phyloP scores from a whole-genome alignment of 768 basidiomycete genomes.

The Ramaria rubella region DNA sequence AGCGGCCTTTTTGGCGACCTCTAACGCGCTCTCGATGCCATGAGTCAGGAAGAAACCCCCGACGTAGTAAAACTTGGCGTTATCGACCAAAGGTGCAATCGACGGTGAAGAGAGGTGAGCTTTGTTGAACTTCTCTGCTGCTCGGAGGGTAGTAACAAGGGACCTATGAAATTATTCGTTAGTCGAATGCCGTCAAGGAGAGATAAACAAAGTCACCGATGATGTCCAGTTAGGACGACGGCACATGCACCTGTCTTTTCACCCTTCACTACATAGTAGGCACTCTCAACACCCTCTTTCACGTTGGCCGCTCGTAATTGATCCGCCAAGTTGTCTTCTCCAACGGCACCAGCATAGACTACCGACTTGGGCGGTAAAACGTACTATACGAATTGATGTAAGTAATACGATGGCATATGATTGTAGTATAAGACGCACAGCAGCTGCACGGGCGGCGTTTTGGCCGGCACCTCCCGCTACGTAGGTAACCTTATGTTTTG shows the following conservation, averaged over 20 bases:
- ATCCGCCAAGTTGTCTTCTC: slow-evolving; percentile 84
- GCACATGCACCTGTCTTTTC: slow-evolving; percentile 95
- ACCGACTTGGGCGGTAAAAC: slow-evolving; percentile 82
- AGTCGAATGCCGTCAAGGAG: slow-evolving; percentile 3
- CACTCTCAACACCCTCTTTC: slow-evolving; percentile 82
- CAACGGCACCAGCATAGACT: slow-evolving; percentile 92
- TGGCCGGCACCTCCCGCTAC: slow-evolving; percentile 97
- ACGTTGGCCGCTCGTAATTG: slow-evolving; percentile 87
- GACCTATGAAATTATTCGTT: slow-evolving; percentile 44
- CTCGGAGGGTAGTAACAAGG: slow-evolving; percentile 84
- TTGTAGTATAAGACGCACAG: slow-evolving; percentile 48
- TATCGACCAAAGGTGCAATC: slow-evolving; percentile 70
- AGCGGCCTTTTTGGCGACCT: slow-evolving; percentile 73
- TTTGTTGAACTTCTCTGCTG: slow-evolving; percentile 83
- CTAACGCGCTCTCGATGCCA: slow-evolving; percentile 62
- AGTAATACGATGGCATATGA: slow-evolving; percentile 8
- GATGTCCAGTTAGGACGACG: slow-evolving; percentile 88
- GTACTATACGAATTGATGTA: slow-evolving; percentile 50
- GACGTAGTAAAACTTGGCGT: slow-evolving; percentile 85
- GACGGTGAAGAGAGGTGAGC: slow-evolving; percentile 70
- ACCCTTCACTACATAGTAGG: slow-evolving; percentile 82
- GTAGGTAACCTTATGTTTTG: slow-evolving; percentile 71
- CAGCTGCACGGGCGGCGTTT: slow-evolving; percentile 93
- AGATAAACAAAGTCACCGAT: slow-evolving; percentile 56
- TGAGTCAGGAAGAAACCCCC: slow-evolving; percentile 98